Evolutionary conservation across 1,284 basidiomycete species (phyloP), one percentile per base, ranked within the genome.

Genomic region (Sanghuangporus weigelae): DNA sequence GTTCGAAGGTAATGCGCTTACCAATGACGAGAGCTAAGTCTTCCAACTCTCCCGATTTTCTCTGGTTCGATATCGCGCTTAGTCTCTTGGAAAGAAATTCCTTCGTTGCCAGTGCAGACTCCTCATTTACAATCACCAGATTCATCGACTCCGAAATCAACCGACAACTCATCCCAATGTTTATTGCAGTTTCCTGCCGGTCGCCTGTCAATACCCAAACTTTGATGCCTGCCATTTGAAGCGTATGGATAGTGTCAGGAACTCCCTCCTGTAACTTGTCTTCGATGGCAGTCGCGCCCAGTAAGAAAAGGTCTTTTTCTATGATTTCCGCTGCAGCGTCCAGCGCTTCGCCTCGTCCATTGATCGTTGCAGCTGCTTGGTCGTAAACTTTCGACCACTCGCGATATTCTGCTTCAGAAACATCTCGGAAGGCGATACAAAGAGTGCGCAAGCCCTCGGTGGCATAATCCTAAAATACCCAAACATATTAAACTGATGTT

Each of bases 81-180:
- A 99, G 77, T 14, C 95, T 86, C 74, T 95, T 97, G 54, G 84
- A 89, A 56, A 99, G 78, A 71, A 96, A 93, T 38, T 96, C 91
- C 63, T 88, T 80, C 0, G 96, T 98, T 50, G 88, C 95, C 42
- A 86, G 84, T 16, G 88, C 81, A 21, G 83, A 93, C 66, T 92
- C 91, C 73, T 99, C 96, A 71, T 99, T 99, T 65, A 99, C 89
- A 63, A 96, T 92, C 60, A 96, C 90, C 77, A 99, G 71, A 73
- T 97, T 98, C 97, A 99, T 99, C 14, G 93, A 95, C 77, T 99
- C 97, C 2, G 95, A 95, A 66, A 99, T 98, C 67, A 99, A 76
- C 66, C 95, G 86, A 78, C 96, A 99, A 1, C 94, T 96, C 82
- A 99, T 88, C 57, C 97, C 97, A 68, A 99, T 99, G 72, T 99